Base-by-base conservation (phyloP, 2,329 filamentous ascomycete genomes). In the Phialemoniopsis sp. region DNA sequence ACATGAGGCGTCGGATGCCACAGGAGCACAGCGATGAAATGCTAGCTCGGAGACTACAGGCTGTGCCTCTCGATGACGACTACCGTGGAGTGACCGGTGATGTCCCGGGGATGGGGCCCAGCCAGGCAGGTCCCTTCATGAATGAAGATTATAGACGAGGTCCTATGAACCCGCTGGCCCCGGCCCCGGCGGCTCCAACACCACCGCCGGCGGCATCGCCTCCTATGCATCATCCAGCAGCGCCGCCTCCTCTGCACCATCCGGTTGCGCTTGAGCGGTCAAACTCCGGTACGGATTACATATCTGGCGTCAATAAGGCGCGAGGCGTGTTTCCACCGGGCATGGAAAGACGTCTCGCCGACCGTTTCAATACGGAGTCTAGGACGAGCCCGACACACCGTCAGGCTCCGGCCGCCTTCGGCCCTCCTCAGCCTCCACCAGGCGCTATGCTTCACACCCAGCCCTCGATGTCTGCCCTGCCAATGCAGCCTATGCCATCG, bases 121-220 rank as follows among this genome's bases (percentile, higher is more conserved):
- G 80, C 43, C 63, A 70, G 12, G 65, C 67, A 2, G 68, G 64
- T 13, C 77, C 83, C 49, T 77, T 80, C 50, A 72, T 80, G 69
- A 80, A 80, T 42, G 76, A 83, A 19, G 67, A 78, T 44, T 82
- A 78, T 44, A 59, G 67, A 34, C 60, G 63, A 38, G 54, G 63
- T 32, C 55, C 63, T 13, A 62, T 62, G 16, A 59, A 36, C 19
- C 35, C 35, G 4, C 17, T 34, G 12, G 36, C 32, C 8, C 19
- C 13, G 18, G 30, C 31, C 31, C 37, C 31, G 31, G 28, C 37
- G 32, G 38, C 14, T 9, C 38, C 32, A 13, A 17, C 32, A 13
- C 32, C 15, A 16, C 21, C 37, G 13, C 37, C 38, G 14, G 16
- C 16, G 5, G n/a, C 38, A 19, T 32, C n/a, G 12, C 38, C 33